Conservation (phyloP, 495 filamentous ascomycete species). For the Neurospora sp. region DNA sequence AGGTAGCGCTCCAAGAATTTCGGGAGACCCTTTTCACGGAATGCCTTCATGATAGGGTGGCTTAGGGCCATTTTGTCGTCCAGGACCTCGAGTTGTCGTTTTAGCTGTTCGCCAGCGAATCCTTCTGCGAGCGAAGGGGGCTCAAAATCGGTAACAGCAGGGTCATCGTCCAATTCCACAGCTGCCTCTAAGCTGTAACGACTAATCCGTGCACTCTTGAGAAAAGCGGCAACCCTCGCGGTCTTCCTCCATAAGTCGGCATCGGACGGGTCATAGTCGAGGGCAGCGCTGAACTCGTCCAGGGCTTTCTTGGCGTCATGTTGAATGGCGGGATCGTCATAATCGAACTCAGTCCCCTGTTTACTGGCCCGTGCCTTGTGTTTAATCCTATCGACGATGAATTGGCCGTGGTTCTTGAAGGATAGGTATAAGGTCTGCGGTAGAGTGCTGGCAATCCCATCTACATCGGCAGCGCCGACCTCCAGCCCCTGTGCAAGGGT, state of each 20-base stretch:
- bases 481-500: constrained; percentile 29
- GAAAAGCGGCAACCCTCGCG: constrained; percentile 62
- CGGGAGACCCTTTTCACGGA: constrained; percentile 52
- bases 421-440: constrained; percentile 85
- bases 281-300: constrained; percentile 57
- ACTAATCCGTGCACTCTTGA: constrained; percentile 65
- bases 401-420: constrained; percentile 92
- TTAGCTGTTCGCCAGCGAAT: constrained; percentile 71
- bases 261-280: constrained; percentile 87
- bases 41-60: constrained; percentile 54
- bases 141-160: constrained; percentile 58
- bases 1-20: constrained; percentile 53
- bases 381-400: constrained; percentile 63
- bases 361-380: constrained; percentile 31
- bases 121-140: constrained; percentile 76
- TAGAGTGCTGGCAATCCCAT: constrained; percentile 66
- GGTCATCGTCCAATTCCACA: constrained; percentile 72
- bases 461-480: constrained; percentile 38
- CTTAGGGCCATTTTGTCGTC: constrained; percentile 62
- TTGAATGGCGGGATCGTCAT: constrained; percentile 30
- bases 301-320: constrained; percentile 40
- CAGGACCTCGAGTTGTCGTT: constrained; percentile 52
- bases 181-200: constrained; percentile 89
- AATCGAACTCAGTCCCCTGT: constrained; percentile 16
- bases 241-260: constrained; percentile 87